Evolutionary conservation across 805 yeast genomes (phyloP).

Genomic region (Phaffomyces opuntiae): DNA sequence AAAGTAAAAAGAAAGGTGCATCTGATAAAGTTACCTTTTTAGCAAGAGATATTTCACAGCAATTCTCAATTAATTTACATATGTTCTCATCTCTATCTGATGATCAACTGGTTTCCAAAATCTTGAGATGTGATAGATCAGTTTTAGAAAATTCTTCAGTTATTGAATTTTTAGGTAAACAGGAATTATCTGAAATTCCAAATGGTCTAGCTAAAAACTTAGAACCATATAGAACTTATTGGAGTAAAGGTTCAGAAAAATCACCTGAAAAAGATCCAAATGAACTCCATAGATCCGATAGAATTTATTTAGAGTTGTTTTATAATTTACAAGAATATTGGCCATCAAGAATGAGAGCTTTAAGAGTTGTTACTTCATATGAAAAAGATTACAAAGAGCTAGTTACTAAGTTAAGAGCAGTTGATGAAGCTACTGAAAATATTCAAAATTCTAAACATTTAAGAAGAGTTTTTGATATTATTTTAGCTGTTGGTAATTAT

Average conservation of each 20-base stretch:
- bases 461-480: slow-evolving; percentile 70
- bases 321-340: slow-evolving; percentile 84
- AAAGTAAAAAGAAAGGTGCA: slow-evolving; percentile 30
- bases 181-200: slow-evolving; percentile 70
- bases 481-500: slow-evolving; percentile 87
- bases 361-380: slow-evolving; percentile 59
- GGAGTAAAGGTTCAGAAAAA: slow-evolving; percentile 26
- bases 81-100: slow-evolving; percentile 58
- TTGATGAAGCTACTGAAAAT: slow-evolving; percentile 69
- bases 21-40: slow-evolving; percentile 45
- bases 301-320: slow-evolving; percentile 73
- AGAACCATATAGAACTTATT: slow-evolving; percentile 75
- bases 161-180: slow-evolving; percentile 75
- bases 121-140: slow-evolving; percentile 70
- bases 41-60: slow-evolving; percentile 84
- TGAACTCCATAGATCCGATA: slow-evolving; percentile 82
- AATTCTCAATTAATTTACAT: slow-evolving; percentile 90
- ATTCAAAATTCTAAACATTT: slow-evolving; percentile 62
- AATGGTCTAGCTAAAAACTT: slow-evolving; percentile 62
- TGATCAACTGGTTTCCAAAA: slow-evolving; percentile 58
- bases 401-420: slow-evolving; percentile 52
- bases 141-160: slow-evolving; percentile 65
- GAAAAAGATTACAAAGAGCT: slow-evolving; percentile 76
- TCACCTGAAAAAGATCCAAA: slow-evolving; percentile 60
- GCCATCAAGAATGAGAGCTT: slow-evolving; percentile 84